Evolutionary conservation across 176 grass and related monocot genomes (phyloP), one percentile per base, ranked within the genome.

Genomic region (Oropetium thomaeum): DNA sequence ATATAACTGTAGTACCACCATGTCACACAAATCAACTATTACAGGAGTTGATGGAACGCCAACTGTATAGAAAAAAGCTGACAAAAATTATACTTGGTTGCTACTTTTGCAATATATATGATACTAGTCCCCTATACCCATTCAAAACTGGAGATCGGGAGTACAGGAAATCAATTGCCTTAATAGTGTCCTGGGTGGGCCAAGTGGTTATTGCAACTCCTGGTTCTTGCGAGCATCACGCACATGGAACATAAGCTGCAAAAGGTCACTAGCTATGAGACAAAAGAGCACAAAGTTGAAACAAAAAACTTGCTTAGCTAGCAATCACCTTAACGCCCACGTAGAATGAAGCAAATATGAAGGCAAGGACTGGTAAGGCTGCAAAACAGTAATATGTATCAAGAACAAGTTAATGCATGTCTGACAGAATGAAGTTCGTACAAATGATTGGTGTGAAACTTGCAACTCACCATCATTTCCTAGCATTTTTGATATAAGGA

Each of bases 211-310:
- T 20, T 6, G 12, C 16, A n/a, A n/a, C 15, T 15, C 41, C 0
- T 27, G 39, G 65, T 71, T 85, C 80, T 79, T 67, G 27, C 68
- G 66, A 22, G 69, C 79, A 42, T 97, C 88, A 8, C 65, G 74
- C 42, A 97, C 84, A 72, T 97, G 90, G 79, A 93, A 91, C 90
- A 97, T 97, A 71, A 97, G 78, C 94, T 97, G 81, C 70, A 87
- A 67, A 77, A 81, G 38, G 62, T 58, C 26, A 79, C 4, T 35
- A 81, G 52, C 28, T 57, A 63, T 86, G 15, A 76, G 65, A 7
- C n/a, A 84, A 35, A 76, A 62, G 16, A 13, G 30, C 7, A 12
- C 27, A 52, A 8, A 31, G 22, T 29, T 32, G 7, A 67, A 58
- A 41, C 29, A 28, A 66, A 83, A n/a, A n/a, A n/a, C n/a, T 41